phyloP scores from a whole-genome alignment of 2,329 filamentous ascomycete species.

The Fusarium sp. region DNA sequence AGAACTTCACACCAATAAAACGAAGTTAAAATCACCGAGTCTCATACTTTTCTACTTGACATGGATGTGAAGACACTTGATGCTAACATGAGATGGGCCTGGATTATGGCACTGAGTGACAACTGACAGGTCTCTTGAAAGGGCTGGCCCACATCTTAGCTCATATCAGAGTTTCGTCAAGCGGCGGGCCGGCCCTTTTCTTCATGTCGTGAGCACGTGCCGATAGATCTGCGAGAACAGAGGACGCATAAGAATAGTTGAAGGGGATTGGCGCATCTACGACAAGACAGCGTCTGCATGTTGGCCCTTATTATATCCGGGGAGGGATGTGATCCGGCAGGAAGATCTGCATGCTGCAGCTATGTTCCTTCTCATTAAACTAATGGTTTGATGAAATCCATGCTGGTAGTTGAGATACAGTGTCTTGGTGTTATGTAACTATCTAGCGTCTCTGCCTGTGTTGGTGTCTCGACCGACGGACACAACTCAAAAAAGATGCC shows the following conservation, averaged over 20 bases:
- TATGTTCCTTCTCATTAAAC: neutral
- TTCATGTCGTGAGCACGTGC: conserved; percentile 24
- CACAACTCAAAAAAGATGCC: neutral
- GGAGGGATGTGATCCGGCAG: neutral
- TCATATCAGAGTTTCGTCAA: conserved; percentile 36
- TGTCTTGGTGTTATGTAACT: too few relatives aligned
- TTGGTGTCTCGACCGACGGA: too few relatives aligned
- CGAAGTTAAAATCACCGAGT: conserved; percentile 32
- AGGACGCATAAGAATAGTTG: conserved; percentile 4
- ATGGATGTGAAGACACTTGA: too few relatives aligned
- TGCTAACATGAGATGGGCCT: too few relatives aligned
- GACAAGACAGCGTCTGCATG: conserved; percentile 1
- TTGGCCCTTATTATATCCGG: neutral
- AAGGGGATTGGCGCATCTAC: conserved; percentile 10
- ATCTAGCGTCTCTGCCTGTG: too few relatives aligned
- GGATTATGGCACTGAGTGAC: too few relatives aligned
- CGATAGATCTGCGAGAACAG: neutral
- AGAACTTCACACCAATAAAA: conserved; percentile 43
- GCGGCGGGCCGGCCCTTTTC: conserved; percentile 43
- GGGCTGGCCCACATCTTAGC: neutral
- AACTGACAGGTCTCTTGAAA: neutral
- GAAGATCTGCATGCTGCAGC: too few relatives aligned
- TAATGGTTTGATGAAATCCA: too few relatives aligned
- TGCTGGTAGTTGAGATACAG: too few relatives aligned
- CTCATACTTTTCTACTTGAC: too few relatives aligned